Evolutionary conservation across 2,329 filamentous ascomycete genomes (phyloP), one percentile per base, ranked within the genome.

Genomic region (Madurella fahalii): DNA sequence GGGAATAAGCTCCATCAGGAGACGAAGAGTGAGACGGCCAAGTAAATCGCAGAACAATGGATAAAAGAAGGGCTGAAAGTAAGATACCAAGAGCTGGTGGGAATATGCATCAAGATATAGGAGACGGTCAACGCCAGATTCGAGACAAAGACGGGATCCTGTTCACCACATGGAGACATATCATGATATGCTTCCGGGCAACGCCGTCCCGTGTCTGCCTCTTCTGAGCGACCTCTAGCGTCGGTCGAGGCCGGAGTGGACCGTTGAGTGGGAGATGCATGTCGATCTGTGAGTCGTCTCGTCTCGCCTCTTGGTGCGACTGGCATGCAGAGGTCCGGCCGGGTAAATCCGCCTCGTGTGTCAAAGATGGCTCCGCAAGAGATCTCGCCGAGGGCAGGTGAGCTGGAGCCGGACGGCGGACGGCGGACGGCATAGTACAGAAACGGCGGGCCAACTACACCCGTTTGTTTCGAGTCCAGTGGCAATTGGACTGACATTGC

Each of bases 321-420:
- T 57, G 44, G 57, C 56, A 63, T 61, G 59, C 46, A 57, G 47
- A 60, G 40, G 43, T 40, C 60, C 58, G 58, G 58, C 58, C 63
- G 64, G 64, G 56, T 65, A 65, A 65, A 65, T 64, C 61, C 52
- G 57, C 51, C 48, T 65, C 57, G 57, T 64, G 63, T 64, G 52
- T 65, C 62, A 64, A 37, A 63, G 61, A 64, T 61, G 49, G 32
- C 47, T 53, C 47, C 58, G 56, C 53, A 57, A 56, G 31, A 60
- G 57, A 61, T 59, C 58, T 57, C 50, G 50, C 42, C 40, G 40
- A 56, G 39, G 39, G 48, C 15, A 56, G 52, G 42, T 56, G 58
- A 59, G 11, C 15, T 47, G 45, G 12, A 18, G 40, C 54, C 53
- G 51, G 58, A 50, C 53, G 44, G 37, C 52, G 51, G 58, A 50